These are phyloP conservation scores for Boehmeria nivea DNA, from an alignment of 306 rosid genomes.

Conservation along the genomic window DNA sequence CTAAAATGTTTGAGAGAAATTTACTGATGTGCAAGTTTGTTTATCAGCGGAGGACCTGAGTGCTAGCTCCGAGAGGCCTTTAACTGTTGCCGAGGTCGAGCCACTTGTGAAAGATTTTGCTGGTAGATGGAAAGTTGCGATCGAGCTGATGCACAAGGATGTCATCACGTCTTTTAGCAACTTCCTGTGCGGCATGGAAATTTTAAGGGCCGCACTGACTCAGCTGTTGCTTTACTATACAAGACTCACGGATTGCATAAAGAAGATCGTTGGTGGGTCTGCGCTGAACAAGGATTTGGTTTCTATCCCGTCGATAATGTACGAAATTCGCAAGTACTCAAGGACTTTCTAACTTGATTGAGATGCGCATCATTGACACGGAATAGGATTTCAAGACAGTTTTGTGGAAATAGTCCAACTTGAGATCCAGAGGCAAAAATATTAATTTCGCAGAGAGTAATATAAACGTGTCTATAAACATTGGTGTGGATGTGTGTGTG, in stretches of 20 bases:
- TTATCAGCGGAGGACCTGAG: slow-evolving; percentile 79
- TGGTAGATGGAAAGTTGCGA: slow-evolving; percentile 92
- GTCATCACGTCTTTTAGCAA: slow-evolving; percentile 97
- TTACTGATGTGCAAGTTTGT: slow-evolving; percentile 16
- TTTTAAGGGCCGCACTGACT: slow-evolving; percentile 77
- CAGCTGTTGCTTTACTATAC: slow-evolving; percentile 88
- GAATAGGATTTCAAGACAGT: too few relatives aligned
- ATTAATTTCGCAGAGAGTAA: too few relatives aligned
- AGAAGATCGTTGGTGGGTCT: slow-evolving; percentile 71
- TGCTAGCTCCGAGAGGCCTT: slow-evolving; percentile 56
- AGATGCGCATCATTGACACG: too few relatives aligned
- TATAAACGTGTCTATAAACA: too few relatives aligned
- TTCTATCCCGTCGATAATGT: slow-evolving; percentile 85
- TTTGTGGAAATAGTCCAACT: too few relatives aligned
- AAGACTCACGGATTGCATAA: slow-evolving; percentile 86
- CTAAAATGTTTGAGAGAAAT: neutral
- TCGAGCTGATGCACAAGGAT: slow-evolving; percentile 98
- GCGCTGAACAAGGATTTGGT: slow-evolving; percentile 87
- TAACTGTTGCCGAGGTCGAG: slow-evolving; percentile 70
- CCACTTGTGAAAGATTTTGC: slow-evolving; percentile 96
- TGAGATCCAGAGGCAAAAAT: too few relatives aligned
- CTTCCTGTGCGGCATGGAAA: slow-evolving; percentile 97
- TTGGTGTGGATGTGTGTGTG: too few relatives aligned
- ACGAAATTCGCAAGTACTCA: slow-evolving; percentile 88
- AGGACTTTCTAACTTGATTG: slow-evolving; percentile 64